A percentile compares a stretch with the other conserved stretches of the same genome.
Conservation (phyloP, 2,329 filamentous ascomycete species). For the Delphinella strobiligena region DNA sequence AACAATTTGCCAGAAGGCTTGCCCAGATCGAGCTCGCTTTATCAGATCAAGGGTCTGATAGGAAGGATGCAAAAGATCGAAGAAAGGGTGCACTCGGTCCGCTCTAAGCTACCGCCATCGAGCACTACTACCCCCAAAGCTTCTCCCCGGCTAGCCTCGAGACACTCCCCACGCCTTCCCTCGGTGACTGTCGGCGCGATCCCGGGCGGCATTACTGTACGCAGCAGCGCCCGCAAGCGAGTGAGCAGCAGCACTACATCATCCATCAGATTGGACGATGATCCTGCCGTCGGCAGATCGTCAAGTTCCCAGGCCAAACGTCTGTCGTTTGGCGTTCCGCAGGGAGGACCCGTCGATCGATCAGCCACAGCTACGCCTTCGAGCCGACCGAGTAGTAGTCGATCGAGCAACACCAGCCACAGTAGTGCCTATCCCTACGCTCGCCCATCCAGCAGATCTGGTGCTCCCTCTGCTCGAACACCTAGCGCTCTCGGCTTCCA, state of each 20-base stretch:
- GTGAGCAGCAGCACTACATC: conserved; percentile 41
- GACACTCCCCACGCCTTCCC: conserved; percentile 22
- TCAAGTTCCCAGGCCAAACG: conserved; percentile 26
- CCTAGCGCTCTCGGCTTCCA: conserved; percentile 24
- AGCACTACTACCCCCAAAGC: conserved; percentile 63
- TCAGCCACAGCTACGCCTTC: conserved; percentile 14
- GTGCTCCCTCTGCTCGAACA: conserved; percentile 48
- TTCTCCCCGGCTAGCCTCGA: conserved; percentile 50
- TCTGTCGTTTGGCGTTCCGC: conserved; percentile 37
- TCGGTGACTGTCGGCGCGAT: conserved; percentile 37
- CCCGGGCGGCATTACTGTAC: conserved; percentile 45
- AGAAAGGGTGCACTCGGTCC: conserved; percentile 78
- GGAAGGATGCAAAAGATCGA: conserved; percentile 96
- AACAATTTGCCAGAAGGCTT: conserved; percentile 26
- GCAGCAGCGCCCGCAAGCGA: conserved; percentile 53
- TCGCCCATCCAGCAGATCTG: conserved; percentile 54
- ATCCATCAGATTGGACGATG: conserved; percentile 17
- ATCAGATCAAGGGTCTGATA: conserved; percentile 85
- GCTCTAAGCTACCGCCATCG: conserved; percentile 82
- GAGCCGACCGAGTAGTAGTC: conserved; percentile 63
- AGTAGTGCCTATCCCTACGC: conserved; percentile 31
- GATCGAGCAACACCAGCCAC: conserved; percentile 49
- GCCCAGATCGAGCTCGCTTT: conserved; percentile 60
- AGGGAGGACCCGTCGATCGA: conserved; percentile 14
- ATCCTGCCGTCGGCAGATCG: conserved; percentile 10